Conservation (phyloP, 2,329 filamentous ascomycete genomes). For the Beauveria sp. region DNA sequence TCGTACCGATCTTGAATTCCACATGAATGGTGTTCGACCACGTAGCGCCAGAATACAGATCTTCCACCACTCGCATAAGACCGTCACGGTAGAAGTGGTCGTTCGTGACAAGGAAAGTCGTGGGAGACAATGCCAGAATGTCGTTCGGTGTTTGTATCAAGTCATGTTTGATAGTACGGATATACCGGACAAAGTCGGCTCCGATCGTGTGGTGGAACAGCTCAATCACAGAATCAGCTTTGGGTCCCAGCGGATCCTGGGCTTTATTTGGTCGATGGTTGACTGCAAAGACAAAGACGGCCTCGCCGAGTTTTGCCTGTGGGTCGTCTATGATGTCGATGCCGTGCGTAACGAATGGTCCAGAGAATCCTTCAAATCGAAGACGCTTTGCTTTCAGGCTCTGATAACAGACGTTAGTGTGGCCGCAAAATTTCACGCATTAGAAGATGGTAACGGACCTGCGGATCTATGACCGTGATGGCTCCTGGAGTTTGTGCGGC, state of each 20-base stretch:
- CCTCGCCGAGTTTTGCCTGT: conserved; percentile 21
- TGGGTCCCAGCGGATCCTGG: conserved; percentile 21
- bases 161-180: conserved; percentile 46
- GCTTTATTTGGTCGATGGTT: conserved; percentile 49
- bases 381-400: conserved; percentile 39
- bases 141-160: conserved; percentile 53
- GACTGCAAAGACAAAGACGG: conserved; percentile 53
- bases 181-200: conserved; percentile 31
- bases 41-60: conserved; percentile 29
- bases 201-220: conserved; percentile 47
- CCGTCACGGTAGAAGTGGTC: conserved; percentile 49
- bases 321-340: conserved; percentile 51
- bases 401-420: conserved; percentile 21
- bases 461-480: conserved; percentile 46
- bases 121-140: conserved; percentile 38
- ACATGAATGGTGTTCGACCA: conserved; percentile 46
- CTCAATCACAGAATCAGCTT: conserved; percentile 47
- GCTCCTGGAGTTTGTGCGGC: conserved; percentile 31
- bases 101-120: conserved; percentile 51
- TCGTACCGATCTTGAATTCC: conserved; percentile 22
- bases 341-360: conserved; percentile 51
- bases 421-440: too few relatives aligned
- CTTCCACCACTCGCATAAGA: conserved; percentile 38
- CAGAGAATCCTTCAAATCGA: conserved; percentile 41
- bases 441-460: conserved; percentile 26